A percentile compares a stretch with the other conserved stretches of the same genome.
phyloP scores from a whole-genome alignment of 371 early-diverging fungal species.

The Mucor piriformis region DNA sequence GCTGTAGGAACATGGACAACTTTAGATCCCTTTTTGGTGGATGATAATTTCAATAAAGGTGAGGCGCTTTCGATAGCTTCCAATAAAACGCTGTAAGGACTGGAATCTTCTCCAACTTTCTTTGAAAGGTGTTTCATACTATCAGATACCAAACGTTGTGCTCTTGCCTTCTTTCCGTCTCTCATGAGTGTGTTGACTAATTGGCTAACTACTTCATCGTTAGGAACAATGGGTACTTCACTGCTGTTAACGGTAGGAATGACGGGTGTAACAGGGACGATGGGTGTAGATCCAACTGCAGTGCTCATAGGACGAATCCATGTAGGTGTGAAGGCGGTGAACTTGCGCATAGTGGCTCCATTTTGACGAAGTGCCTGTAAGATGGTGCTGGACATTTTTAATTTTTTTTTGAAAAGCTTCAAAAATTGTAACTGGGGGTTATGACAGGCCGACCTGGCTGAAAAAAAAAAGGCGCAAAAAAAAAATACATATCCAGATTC shows the following conservation, averaged over 20 bases:
- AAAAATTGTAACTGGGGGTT: constrained; percentile 19
- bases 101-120: constrained; percentile 52
- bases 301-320: constrained; percentile 28
- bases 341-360: constrained; percentile 18
- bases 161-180: constrained; percentile 81
- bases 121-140: constrained; percentile 73
- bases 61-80: constrained; percentile 77
- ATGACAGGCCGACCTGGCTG: constrained; percentile 22
- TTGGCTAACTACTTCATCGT: constrained; percentile 76
- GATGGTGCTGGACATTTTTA: constrained; percentile 28
- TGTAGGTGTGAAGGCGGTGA: constrained; percentile 4
- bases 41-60: constrained; percentile 77
- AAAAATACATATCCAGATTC: not conserved
- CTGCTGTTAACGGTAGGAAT: not conserved
- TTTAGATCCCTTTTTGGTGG: constrained; percentile 77
- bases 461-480: not conserved
- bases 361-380: constrained; percentile 31
- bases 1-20: constrained; percentile 80
- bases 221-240: constrained; percentile 34
- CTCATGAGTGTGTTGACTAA: constrained; percentile 87
- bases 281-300: not conserved
- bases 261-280: not conserved
- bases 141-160: constrained; percentile 70
- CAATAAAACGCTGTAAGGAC: constrained; percentile 67
- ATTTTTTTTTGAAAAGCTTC: not conserved